Base-by-base conservation (phyloP, 2,329 filamentous ascomycete genomes). In the Ceratocystis cacaofunesta region DNA sequence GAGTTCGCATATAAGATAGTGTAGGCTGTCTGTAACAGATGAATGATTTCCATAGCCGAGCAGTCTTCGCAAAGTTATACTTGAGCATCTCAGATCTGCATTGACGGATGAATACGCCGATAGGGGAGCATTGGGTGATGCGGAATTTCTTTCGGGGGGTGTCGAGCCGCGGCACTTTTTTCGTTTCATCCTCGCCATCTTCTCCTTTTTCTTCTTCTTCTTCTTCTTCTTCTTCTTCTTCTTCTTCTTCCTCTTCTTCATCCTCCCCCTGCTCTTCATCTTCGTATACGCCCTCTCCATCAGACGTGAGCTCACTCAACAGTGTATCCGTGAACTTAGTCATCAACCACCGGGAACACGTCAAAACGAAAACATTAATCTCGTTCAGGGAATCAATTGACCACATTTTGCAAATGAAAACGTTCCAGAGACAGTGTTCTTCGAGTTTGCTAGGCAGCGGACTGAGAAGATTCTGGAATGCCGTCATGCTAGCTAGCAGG, bases 371-470 rank as follows among this genome's bases (percentile, higher is more conserved):
- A 1, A 79, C 78, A 71, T 92, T 85, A n/a, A 97, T 76, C 0
- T 85, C 83, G 75, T 97, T 84, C 10, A 95, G 81, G 22, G 88
- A 92, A 72, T 92, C 85, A 69, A 97, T 84, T 17, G 81, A 80
- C 92, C 94, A 97, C 28, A 97, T 77, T 68, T 85, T 87, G 65
- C 84, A 82, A 12, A 97, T 80, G 66, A 96, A 89, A 1, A 88
- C 78, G 72, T 97, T 91, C 85, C 92, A 94, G n/a, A 96, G 76
- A n/a, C 83, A 87, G 61, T 88, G 82, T 2, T 90, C 90, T 0
- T 90, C 88, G 66, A 90, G 2, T 7, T 62, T 76, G 46, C 80
- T 79, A 70, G 78, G 77, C 30, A 80, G 79, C 32, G 78, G 75
- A 22, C 74, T 72, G 17, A 86, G 78, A n/a, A 85, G 75, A 65